Percentiles rank a stretch among this genome's conserved stretches.
These are phyloP conservation scores for Anthoceros angustus DNA, from an alignment of 225 moss, liverwort and hornwort genomes.

Conservation along the genomic window DNA sequence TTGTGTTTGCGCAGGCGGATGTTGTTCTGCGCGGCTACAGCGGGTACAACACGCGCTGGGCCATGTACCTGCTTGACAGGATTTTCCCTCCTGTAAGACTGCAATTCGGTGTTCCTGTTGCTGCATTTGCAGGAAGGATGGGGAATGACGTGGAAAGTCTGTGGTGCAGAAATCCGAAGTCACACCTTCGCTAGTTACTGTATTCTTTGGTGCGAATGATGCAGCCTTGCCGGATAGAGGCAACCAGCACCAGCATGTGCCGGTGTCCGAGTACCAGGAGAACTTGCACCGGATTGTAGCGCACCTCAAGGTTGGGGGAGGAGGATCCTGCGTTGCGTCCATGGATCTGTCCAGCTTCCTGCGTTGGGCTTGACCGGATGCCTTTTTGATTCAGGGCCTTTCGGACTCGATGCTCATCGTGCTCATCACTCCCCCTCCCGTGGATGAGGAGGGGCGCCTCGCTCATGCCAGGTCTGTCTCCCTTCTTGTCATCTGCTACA, in stretches of 20 bases:
- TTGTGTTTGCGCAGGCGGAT: constrained; percentile 22
- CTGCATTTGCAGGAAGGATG: not conserved
- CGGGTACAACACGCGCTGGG: constrained; percentile 33
- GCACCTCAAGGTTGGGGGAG: constrained; percentile 20
- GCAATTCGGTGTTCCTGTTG: not conserved
- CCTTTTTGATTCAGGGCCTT: constrained; percentile 15
- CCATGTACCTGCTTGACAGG: constrained; percentile 16
- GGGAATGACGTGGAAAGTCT: not conserved
- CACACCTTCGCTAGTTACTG: constrained; percentile 30
- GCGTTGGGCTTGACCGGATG: not conserved
- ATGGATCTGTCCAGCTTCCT: not conserved
- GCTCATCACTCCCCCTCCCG: constrained; percentile 27
- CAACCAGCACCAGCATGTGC: constrained; percentile 20
- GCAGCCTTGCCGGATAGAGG: constrained; percentile 24
- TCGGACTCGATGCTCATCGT: constrained; percentile 17
- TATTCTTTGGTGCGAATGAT: constrained; percentile 49
- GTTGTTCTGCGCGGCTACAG: constrained; percentile 32
- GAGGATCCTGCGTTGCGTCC: not conserved
- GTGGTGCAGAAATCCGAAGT: constrained; percentile 11
- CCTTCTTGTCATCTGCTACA: not conserved
- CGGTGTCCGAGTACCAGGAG: constrained; percentile 26
- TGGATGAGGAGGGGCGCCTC: constrained; percentile 15
- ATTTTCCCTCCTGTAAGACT: constrained; percentile 21
- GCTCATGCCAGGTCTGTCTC: constrained; percentile 15
- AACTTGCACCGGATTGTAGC: constrained; percentile 28